Base-by-base conservation (phyloP, 441 rosid species). In the Populus hybrid region DNA sequence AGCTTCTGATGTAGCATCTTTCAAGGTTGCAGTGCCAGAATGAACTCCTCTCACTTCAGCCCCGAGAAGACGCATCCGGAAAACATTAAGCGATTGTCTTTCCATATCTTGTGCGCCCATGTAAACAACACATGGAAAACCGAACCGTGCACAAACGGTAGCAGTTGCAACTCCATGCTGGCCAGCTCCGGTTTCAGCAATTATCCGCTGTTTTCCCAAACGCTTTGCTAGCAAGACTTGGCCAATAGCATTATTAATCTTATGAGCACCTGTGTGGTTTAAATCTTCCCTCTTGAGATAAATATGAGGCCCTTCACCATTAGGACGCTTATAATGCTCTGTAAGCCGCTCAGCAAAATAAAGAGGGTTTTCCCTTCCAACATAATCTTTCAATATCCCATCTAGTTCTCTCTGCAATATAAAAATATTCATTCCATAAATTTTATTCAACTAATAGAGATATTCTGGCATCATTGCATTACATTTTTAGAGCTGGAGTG, bases 131-230 rank as follows among this genome's bases (percentile, higher is more conserved):
- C 99, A 95, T 79, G 82, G 83, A 89, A 95, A 82, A 57, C 95
- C 98, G 2, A 95, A 94, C 79, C 94, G 88, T 0, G 99, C 98
- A 72, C 98, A 95, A 24, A 92, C 99, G 0, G 99, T 92, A 67
- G 99, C 99, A 5, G 99, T 95, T 5, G 97, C 99, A 67, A 95
- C 98, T 59, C 99, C 99, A 57, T 95, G 98, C 83, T 95, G 99
- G 69, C 97, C 99, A 78, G 99, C 98, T 6, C 99, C 99, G 24
- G 97, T 93, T 78, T 93, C 99, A 18, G 98, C 99, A 69, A 95
- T 93, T 65, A 95, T 93, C 20, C 97, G 87, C 74, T 77, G 79
- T 74, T 92, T 93, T 0, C 99, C 99, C 85, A 95, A 77, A 16
- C 84, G 91, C 85, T 92, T 90, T n/a, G 97, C 98, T 0, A 95